These are phyloP conservation scores for Cymbopogon flexuosus DNA, from an alignment of 202 grass and related monocot genomes.

Conservation along the genomic window DNA sequence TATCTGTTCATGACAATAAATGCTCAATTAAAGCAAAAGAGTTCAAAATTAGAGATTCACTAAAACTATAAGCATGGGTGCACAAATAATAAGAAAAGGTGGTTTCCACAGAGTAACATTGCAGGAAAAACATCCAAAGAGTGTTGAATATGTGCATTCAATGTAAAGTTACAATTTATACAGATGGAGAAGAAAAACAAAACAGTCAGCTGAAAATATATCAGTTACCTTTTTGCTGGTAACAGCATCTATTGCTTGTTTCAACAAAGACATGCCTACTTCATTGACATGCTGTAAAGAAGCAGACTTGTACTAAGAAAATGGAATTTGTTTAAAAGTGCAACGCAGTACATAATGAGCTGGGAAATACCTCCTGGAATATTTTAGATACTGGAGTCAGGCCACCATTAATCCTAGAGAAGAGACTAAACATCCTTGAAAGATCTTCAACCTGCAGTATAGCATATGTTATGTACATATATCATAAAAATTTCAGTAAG, in stretches of 20 bases:
- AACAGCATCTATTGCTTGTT: constrained; percentile 80
- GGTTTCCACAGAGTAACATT: background rate
- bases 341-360: constrained; percentile 6
- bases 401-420: constrained; percentile 67
- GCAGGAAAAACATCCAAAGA: background rate
- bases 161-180: background rate
- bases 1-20: background rate
- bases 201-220: background rate
- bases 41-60: background rate
- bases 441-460: constrained; percentile 55
- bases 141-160: background rate
- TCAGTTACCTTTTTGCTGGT: constrained; percentile 65
- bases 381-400: constrained; percentile 69
- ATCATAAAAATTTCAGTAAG: background rate
- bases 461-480: background rate
- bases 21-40: background rate
- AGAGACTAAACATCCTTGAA: constrained; percentile 86
- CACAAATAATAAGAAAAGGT: background rate
- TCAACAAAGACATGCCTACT: constrained; percentile 68
- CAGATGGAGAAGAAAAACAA: background rate
- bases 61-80: background rate
- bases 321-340: background rate
- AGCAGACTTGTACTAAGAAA: constrained; percentile 2
- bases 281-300: constrained; percentile 76
- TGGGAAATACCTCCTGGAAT: constrained; percentile 68